Evolutionary conservation across 306 rosid species (phyloP).

Genomic region (Cucurbita argyrosperma): DNA sequence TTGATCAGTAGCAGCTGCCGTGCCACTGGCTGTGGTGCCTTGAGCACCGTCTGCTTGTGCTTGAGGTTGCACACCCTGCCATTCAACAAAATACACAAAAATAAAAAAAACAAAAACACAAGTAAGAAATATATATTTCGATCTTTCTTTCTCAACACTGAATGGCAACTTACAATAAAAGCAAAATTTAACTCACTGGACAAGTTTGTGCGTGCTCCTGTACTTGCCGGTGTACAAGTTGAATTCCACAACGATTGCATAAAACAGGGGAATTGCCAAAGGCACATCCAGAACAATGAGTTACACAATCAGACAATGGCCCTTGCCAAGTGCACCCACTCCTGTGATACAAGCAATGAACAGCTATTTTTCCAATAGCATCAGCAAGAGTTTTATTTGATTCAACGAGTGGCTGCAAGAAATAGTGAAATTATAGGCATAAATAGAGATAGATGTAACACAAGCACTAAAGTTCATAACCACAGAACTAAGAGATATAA

Average conservation of each 20-base stretch:
- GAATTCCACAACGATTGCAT: conserved; percentile 83
- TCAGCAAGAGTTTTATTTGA: conserved; percentile 74
- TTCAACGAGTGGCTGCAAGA: conserved; percentile 69
- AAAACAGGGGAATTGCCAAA: conserved; percentile 92
- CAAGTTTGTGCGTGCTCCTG: conserved; percentile 92
- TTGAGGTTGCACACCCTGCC: conserved; percentile 72
- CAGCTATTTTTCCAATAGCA: conserved; percentile 77
- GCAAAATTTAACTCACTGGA: conserved; percentile 36
- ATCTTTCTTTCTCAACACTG: neutral
- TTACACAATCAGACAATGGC: conserved; percentile 54
- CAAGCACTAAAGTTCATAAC: neutral
- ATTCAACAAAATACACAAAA: conserved; percentile 9
- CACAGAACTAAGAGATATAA: conserved; percentile 8
- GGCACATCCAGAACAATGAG: conserved; percentile 81
- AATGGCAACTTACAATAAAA: neutral
- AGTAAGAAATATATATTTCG: neutral
- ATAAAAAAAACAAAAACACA: neutral
- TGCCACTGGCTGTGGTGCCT: conserved; percentile 31
- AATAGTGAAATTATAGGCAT: neutral
- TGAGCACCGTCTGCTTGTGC: conserved; percentile 31
- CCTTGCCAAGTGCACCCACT: conserved; percentile 99
- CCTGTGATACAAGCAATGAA: conserved; percentile 82
- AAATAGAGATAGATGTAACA: neutral
- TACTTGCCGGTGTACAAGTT: conserved; percentile 85
- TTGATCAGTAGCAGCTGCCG: conserved; percentile 38